Conservation (phyloP, 768 basidiomycete species). For the Leucosporidium creatinivorum region DNA sequence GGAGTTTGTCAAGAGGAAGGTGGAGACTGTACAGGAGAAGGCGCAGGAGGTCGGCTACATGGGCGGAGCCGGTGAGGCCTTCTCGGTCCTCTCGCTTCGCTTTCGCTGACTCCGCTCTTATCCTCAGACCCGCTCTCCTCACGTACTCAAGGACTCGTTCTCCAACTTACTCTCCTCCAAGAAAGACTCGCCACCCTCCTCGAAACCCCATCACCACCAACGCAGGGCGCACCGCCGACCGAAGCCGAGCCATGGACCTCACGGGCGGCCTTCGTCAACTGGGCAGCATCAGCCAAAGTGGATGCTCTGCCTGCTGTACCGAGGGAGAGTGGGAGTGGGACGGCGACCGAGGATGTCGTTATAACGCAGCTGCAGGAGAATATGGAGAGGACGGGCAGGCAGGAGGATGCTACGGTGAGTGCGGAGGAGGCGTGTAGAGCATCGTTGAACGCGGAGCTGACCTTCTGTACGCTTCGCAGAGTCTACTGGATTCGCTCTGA, state of each 20-base stretch:
- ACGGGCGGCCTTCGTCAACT: conserved; percentile 25
- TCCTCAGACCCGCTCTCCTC: conserved; percentile 1
- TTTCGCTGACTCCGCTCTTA: neutral
- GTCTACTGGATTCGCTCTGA: too few relatives aligned
- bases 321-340: neutral
- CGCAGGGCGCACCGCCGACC: neutral
- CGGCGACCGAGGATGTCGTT: neutral
- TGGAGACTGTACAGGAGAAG: conserved; percentile 1
- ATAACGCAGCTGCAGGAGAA: neutral
- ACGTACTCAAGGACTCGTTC: conserved; percentile 1
- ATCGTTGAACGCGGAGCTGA: too few relatives aligned
- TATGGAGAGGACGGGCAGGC: conserved; percentile 3
- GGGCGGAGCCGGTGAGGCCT: conserved; percentile 11
- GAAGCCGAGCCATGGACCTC: conserved; percentile 9
- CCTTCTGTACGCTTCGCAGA: too few relatives aligned
- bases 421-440: too few relatives aligned
- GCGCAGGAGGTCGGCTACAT: conserved; percentile 26
- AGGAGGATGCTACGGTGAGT: conserved; percentile 24
- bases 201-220: conserved; percentile 9
- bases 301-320: neutral
- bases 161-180: conserved; percentile 16
- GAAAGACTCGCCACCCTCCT: conserved; percentile 13
- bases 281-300: conserved; percentile 25
- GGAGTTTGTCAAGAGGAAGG: conserved; percentile 25
- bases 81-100: too few relatives aligned